Conservation (phyloP, 495 filamentous ascomycete genomes). For the Terfezia boudieri region DNA sequence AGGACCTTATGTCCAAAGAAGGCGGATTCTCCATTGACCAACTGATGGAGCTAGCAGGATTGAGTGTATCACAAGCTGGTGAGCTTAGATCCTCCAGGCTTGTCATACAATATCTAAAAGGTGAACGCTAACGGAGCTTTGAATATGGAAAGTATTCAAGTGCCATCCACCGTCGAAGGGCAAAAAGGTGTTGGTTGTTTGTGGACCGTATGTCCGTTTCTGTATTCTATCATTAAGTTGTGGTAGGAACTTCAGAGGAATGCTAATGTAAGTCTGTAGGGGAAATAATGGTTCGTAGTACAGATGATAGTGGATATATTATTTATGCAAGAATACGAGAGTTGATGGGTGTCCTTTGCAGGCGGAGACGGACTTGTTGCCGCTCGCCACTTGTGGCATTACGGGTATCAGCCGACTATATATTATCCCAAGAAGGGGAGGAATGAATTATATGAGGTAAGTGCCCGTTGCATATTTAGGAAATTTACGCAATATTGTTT, state of each 20-base stretch:
- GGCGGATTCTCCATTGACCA: conserved; percentile 91
- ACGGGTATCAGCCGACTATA: conserved; percentile 69
- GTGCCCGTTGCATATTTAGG: too few species aligned
- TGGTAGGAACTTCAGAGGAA: not conserved
- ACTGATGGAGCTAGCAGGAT: conserved; percentile 86
- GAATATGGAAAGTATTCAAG: too few species aligned
- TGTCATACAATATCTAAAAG: too few species aligned
- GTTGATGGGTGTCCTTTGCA: conserved; percentile 19
- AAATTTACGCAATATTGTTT: too few species aligned
- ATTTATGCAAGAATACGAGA: not conserved
- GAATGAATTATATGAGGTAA: conserved; percentile 59
- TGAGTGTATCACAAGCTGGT: not conserved
- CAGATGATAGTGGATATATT: not conserved
- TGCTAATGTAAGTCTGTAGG: not conserved
- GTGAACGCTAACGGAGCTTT: too few species aligned
- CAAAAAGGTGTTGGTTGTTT: not conserved
- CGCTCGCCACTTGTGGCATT: conserved; percentile 82
- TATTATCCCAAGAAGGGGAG: conserved; percentile 85
- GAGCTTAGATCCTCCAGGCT: too few species aligned
- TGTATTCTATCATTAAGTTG: not conserved
- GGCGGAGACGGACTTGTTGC: conserved; percentile 91
- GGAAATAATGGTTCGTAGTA: not conserved
- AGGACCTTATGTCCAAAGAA: conserved; percentile 56
- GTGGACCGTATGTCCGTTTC: conserved; percentile 43
- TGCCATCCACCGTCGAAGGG: not conserved